phyloP scores from a whole-genome alignment of 306 rosid genomes.

The Castanospermum australe region DNA sequence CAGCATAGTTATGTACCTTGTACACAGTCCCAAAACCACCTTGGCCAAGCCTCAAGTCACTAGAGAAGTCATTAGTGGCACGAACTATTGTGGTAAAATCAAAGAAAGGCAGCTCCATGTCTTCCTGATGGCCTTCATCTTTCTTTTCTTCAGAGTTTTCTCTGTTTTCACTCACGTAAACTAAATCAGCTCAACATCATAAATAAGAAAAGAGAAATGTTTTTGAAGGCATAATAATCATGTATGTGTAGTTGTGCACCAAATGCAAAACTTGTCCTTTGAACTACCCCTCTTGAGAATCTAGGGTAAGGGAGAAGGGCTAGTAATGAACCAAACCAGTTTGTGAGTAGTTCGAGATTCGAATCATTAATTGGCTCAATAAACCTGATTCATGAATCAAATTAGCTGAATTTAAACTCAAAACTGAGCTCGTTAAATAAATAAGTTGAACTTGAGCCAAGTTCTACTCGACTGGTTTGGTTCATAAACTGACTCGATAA shows the following conservation, averaged over 20 bases:
- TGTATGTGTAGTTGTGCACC: not conserved
- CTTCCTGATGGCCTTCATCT: constrained; percentile 31
- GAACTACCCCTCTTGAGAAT: not conserved
- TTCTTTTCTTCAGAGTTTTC: not conserved
- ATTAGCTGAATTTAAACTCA: too few relatives aligned
- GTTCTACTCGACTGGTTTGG: too few relatives aligned
- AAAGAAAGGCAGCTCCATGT: constrained; percentile 42
- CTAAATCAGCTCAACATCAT: not conserved
- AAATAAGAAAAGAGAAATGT: not conserved
- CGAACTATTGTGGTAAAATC: constrained; percentile 30
- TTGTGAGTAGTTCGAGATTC: too few relatives aligned
- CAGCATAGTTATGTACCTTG: constrained; percentile 3
- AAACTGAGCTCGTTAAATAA: too few relatives aligned
- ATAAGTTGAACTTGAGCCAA: too few relatives aligned
- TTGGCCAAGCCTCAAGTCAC: constrained; percentile 38
- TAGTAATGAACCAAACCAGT: too few relatives aligned
- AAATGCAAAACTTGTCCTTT: not conserved
- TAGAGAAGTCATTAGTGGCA: constrained; percentile 46
- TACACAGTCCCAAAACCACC: constrained; percentile 56
- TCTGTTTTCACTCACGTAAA: not conserved
- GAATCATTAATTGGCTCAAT: too few relatives aligned
- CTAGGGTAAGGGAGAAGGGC: not conserved
- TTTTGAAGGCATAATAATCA: not conserved
- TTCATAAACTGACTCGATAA: too few relatives aligned
- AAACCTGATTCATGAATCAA: too few relatives aligned